Evolutionary conservation across 2,329 filamentous ascomycete species (phyloP), one percentile per base, ranked within the genome.

Genomic region (Leptodontidium sp.): DNA sequence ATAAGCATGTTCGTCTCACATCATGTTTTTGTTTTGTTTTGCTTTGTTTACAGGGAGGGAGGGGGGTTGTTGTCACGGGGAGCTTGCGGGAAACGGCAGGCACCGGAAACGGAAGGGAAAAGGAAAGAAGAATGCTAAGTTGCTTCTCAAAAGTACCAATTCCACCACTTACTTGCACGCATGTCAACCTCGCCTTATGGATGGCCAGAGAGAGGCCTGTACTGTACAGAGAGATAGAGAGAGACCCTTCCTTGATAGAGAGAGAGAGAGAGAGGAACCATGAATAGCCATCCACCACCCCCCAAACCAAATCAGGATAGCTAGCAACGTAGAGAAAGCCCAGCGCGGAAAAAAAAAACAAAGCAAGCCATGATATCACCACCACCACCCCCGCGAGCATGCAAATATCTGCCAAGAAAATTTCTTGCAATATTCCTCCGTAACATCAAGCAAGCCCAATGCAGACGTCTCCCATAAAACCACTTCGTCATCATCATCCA

Each of bases 221-320:
- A 66, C 58, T 70, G 52, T 70, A 70, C 68, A 70, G 61, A 64
- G 32, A 38, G 52, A 4, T 32, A 58, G 35, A 57, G 32, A 38
- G 17, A 32, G 29, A 32, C 21, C 21, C 21, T 21, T 21, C 21
- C 21, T 21, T 7, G n/a, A 15, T n/a, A 43, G 55, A 57, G 52
- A 38, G 24, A 40, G 15, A n/a, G 32, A 38, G 53, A 59, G 57
- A 59, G 38, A 26, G 38, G 57, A 59, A 45, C 57, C 57, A 45
- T 59, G 57, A 59, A 45, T 59, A 35, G 26, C 57, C 57, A 59
- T 59, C 57, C 57, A 59, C 57, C 38, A 59, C 21, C n/a, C 40
- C 45, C 45, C 45, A 53, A 61, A 62, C 43, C 55, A 53, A 43
- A 47, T 29, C 65, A 49, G 38, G 3, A 9, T 35, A 43, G 35